Evolutionary conservation across 2,329 filamentous ascomycete species (phyloP).

Genomic region (Aspergillus niger): DNA sequence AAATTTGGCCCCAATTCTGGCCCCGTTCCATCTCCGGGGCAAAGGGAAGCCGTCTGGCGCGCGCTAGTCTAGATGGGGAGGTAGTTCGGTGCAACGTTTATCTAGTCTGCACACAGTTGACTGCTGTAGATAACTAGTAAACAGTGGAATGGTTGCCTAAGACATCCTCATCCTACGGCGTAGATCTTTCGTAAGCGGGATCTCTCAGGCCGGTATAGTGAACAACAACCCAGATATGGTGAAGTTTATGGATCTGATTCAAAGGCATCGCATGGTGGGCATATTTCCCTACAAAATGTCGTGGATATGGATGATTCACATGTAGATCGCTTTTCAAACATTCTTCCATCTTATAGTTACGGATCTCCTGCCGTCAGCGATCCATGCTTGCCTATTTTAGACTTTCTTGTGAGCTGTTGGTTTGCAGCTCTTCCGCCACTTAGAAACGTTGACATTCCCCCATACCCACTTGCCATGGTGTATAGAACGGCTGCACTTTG

Average conservation of each 20-base stretch:
- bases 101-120: no score
- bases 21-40: slow-evolving; percentile 6
- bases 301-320: neutral
- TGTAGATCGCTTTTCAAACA: neutral
- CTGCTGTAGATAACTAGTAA: no score
- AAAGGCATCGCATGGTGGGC: no score
- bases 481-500: neutral
- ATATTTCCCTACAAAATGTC: no score
- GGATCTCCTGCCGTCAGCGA: no score
- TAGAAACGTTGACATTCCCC: neutral
- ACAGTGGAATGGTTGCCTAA: neutral
- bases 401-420: neutral
- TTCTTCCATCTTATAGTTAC: no score
- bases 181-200: neutral
- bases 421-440: neutral
- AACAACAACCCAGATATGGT: no score
- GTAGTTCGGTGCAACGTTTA: no score
- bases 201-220: no score
- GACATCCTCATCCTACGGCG: neutral
- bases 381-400: neutral
- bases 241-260: no score
- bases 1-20: neutral
- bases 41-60: neutral
- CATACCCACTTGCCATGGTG: neutral
- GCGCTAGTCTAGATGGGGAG: neutral